These are phyloP conservation scores for Eucalyptus sp. DNA, from an alignment of 345 rosid genomes.

Conservation along the genomic window DNA sequence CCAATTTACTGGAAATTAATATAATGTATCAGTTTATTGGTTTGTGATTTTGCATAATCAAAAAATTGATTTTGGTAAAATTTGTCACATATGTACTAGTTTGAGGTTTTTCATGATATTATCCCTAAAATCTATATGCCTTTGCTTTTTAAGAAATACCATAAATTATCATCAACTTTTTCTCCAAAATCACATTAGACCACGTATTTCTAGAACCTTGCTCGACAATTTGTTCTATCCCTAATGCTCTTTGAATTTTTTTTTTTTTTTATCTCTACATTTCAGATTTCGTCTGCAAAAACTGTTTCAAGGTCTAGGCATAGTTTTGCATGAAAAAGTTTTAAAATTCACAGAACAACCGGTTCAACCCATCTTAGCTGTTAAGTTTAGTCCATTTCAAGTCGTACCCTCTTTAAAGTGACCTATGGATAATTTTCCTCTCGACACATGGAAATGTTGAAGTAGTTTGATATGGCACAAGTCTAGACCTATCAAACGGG, in stretches of 20 bases:
- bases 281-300: too few relatives aligned
- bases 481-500: too few relatives aligned
- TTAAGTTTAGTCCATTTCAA: background rate
- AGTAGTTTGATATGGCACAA: background rate
- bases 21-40: too few relatives aligned
- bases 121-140: background rate
- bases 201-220: too few relatives aligned
- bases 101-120: too few relatives aligned
- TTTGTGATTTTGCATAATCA: too few relatives aligned
- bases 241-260: background rate
- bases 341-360: too few relatives aligned
- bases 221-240: background rate
- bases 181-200: background rate
- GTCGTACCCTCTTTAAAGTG: background rate
- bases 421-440: background rate
- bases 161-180: background rate
- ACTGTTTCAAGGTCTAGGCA: background rate
- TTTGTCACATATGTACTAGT: accelerated
- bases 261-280: too few relatives aligned
- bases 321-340: background rate
- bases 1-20: accelerated
- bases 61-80: too few relatives aligned
- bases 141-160: background rate
- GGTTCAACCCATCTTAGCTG: background rate
- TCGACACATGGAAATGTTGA: background rate